phyloP scores from a whole-genome alignment of 192 early-diverging fungal species.

The Coemansia sp. region DNA sequence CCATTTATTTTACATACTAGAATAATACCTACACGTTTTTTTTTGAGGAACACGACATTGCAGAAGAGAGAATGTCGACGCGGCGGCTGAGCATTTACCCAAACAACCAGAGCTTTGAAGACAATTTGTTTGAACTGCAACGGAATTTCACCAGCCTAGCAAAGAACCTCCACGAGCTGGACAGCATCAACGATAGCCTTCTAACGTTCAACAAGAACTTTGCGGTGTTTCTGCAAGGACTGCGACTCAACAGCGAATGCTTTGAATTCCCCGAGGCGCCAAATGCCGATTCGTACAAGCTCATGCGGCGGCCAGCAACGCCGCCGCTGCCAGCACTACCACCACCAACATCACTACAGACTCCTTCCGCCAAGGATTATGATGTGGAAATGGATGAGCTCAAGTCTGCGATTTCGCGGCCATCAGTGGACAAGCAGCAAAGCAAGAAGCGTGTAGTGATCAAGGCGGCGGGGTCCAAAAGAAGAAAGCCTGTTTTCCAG shows the following conservation, averaged over 20 bases:
- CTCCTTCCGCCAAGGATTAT: not conserved
- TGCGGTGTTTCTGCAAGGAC: conserved; percentile 44
- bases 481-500: conserved; percentile 44
- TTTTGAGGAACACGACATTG: not conserved
- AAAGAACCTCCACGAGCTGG: conserved; percentile 40
- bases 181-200: conserved; percentile 45
- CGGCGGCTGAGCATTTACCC: conserved; percentile 49
- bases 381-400: conserved; percentile 1
- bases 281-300: conserved; percentile 33
- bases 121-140: conserved; percentile 45
- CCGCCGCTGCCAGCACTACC: conserved; percentile 13
- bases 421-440: conserved; percentile 9
- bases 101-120: conserved; percentile 48
- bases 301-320: conserved; percentile 32
- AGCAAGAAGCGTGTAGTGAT: conserved; percentile 46
- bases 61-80: conserved; percentile 27
- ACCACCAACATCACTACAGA: not conserved
- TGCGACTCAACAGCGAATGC: conserved; percentile 49
- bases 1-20: not conserved
- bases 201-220: conserved; percentile 53
- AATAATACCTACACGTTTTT: not conserved
- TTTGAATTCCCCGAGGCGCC: conserved; percentile 43
- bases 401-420: conserved; percentile 8
- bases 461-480: conserved; percentile 20
- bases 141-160: conserved; percentile 36